Evolutionary conservation across 2,329 filamentous ascomycete genomes (phyloP), one percentile per base, ranked within the genome.

Genomic region (Ceratocystis diversiconidia): DNA sequence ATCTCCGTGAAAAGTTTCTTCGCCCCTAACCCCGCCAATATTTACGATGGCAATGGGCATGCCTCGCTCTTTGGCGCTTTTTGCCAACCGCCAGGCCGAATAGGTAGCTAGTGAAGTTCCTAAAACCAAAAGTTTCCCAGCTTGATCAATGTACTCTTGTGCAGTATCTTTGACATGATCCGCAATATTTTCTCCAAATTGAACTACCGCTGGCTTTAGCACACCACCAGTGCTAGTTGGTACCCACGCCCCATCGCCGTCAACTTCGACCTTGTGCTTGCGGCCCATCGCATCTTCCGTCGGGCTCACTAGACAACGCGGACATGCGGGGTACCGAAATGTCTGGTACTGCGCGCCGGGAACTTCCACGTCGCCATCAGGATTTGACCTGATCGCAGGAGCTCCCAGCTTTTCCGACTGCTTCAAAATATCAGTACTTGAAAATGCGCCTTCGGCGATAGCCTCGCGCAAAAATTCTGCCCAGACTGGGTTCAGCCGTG

Each of bases 91-190:
- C 91, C 91, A 99, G 0, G 94, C 94, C 10, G 91, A 96, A 74
- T 95, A 97, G 0, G 94, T 97, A 5, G 94, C 94, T 61, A 97
- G 80, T 68, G 90, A 96, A 44, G 90, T 96, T 3, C 92, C 94
- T 17, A 97, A 74, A 7, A 97, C 82, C 25, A 97, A 78, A 44
- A 97, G 75, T 67, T 84, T 83, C 5, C 85, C 85, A 1, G 90
- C 88, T 32, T 81, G 80, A 71, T 96, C 89, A 62, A 97, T 84
- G 12, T 88, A 88, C 32, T 84, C 77, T 72, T 97, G 92, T 1
- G 92, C 92, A 0, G 85, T 85, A 1, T 77, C 74, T 74, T 95
- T 96, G 44, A 92, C 85, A 1, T 76, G 71, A 1, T 76, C 74
- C 0, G 83, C 79, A 62, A 97, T 95, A 67, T 85, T 92, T 75